phyloP scores from a whole-genome alignment of 345 rosid species.

The Litchi chinensis region DNA sequence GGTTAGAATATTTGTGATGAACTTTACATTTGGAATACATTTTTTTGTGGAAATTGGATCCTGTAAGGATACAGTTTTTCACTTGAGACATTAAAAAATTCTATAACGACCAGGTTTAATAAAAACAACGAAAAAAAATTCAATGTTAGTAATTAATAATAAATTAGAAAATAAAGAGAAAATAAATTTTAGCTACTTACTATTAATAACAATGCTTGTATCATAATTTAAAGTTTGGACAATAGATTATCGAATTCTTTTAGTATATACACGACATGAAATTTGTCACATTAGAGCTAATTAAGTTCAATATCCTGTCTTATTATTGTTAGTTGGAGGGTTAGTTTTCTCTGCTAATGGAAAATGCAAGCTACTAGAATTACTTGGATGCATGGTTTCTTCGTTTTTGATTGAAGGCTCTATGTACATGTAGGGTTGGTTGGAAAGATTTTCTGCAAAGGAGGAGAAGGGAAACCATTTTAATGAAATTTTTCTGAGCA shows the following conservation, averaged over 20 bases:
- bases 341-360: constrained; percentile 12
- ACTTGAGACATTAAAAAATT: too few relatives aligned
- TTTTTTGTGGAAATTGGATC: too few relatives aligned
- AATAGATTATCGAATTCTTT: background rate
- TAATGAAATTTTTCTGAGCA: background rate
- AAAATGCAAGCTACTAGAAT: constrained; percentile 11
- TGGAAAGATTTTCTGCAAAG: constrained; percentile 14
- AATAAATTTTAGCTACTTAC: too few relatives aligned
- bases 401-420: background rate
- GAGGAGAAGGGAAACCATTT: constrained; percentile 26
- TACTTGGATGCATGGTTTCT: constrained; percentile 13
- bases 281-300: background rate
- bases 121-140: too few relatives aligned
- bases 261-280: background rate
- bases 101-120: too few relatives aligned
- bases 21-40: too few relatives aligned
- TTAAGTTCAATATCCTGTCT: background rate
- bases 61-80: too few relatives aligned
- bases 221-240: background rate
- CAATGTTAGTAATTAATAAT: too few relatives aligned
- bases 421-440: background rate
- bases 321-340: constrained; percentile 30
- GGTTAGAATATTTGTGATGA: background rate
- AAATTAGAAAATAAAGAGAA: too few relatives aligned
- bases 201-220: too few relatives aligned